Evolutionary conservation across 768 basidiomycete species (phyloP).

Genomic region (Lactarius hengduanensis): DNA sequence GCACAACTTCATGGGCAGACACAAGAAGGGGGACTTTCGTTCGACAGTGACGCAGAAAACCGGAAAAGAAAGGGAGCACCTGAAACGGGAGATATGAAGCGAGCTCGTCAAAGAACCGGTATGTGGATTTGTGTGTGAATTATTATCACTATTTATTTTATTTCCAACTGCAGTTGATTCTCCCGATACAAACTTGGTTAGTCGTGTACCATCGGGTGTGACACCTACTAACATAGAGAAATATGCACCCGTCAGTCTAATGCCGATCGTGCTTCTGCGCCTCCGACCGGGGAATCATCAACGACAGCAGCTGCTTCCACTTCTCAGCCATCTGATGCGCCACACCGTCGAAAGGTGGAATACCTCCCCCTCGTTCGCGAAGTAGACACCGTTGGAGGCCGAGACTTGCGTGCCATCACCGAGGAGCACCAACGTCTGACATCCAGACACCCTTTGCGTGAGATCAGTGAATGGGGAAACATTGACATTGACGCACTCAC

Average conservation of each 20-base stretch:
- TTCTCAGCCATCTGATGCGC: constrained; percentile 35
- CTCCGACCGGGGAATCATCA: constrained; percentile 26
- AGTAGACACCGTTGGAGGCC: constrained; percentile 74
- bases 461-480: constrained; percentile 81
- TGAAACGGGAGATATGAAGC: constrained; percentile 59
- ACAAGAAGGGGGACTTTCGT: constrained; percentile 23
- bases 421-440: constrained; percentile 54
- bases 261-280: constrained; percentile 30
- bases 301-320: constrained; percentile 1
- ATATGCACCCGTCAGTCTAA: constrained; percentile 27
- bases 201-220: constrained; percentile 16
- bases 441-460: constrained; percentile 55
- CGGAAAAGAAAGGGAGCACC: constrained; percentile 70
- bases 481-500: constrained; percentile 91
- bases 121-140: constrained; percentile 30
- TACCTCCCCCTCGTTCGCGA: constrained; percentile 81
- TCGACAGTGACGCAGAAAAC: constrained; percentile 62
- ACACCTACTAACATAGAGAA: background rate
- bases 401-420: constrained; percentile 69
- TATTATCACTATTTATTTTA: background rate
- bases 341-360: constrained; percentile 78
- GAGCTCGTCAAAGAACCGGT: constrained; percentile 74
- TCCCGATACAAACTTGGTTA: constrained; percentile 34
- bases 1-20: constrained; percentile 16
- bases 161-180: constrained; percentile 30